These are phyloP conservation scores for Tolypocladium amazonense DNA, from an alignment of 2,329 filamentous ascomycete species.

Conservation along the genomic window DNA sequence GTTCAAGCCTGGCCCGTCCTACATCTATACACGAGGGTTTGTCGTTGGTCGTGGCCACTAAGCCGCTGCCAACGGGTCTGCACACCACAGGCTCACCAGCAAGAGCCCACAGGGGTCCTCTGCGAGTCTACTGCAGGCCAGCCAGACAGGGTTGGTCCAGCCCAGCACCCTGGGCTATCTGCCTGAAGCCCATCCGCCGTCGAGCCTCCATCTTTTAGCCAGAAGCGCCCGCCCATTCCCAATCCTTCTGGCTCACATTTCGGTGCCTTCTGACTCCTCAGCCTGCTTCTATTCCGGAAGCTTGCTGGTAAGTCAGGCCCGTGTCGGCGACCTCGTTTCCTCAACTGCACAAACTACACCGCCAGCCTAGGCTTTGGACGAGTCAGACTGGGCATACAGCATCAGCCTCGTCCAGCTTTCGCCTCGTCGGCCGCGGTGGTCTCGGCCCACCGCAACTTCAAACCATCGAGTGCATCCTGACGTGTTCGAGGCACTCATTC, in stretches of 20 bases:
- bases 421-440: not conserved
- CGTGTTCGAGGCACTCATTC: constrained; percentile 13
- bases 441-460: constrained; percentile 1
- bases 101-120: not conserved
- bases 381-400: constrained; percentile 2
- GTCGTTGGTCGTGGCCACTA: not conserved
- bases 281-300: constrained; percentile 12
- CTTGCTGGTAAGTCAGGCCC: constrained; percentile 11
- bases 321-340: constrained; percentile 9
- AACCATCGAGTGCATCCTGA: constrained; percentile 4
- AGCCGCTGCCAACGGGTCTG: not conserved
- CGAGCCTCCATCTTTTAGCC: constrained; percentile 19
- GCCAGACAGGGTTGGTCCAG: constrained; percentile 2
- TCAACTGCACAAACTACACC: constrained; percentile 4
- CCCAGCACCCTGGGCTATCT: constrained; percentile 2
- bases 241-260: constrained; percentile 6
- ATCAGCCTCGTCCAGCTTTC: not conserved
- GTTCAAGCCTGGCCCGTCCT: not conserved
- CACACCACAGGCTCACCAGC: not conserved
- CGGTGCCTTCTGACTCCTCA: constrained; percentile 7
- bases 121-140: constrained; percentile 4
- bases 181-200: constrained; percentile 13
- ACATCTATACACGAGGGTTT: not conserved
- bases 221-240: constrained; percentile 16
- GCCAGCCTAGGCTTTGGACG: not conserved